Evolutionary conservation across 2,329 filamentous ascomycete genomes (phyloP), one percentile per base, ranked within the genome.

Genomic region (Diaporthe sp.): DNA sequence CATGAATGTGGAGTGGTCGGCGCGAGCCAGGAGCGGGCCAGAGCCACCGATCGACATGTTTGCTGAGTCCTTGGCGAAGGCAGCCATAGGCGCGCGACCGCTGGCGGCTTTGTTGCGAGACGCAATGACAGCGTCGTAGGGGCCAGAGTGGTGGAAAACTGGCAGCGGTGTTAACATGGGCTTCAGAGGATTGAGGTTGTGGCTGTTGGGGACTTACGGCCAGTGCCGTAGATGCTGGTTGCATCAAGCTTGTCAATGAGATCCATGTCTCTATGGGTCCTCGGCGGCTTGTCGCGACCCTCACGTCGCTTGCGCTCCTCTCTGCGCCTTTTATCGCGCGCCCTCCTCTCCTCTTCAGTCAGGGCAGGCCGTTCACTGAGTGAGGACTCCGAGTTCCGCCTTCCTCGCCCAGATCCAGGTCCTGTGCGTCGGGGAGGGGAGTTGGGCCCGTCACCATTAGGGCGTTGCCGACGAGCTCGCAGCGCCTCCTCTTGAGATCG

Each of bases 121-220:
- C 6, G 97, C 95, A 83, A 98, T 98, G 83, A 97, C 94, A 28
- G 97, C 97, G 84, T 99, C 97, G 81, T 98, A 99, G 6, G 97
- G 97, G 0, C 97, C 97, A 81, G 98, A 97, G 82, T 99, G 97
- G 81, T 99, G 97, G 85, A 98, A 98, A 79, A 98, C 95, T 98
- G 80, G 8, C 49, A 13, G 9, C 7, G 19, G 4, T 13, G 25
- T 61, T 34, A 67, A 19, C 31, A 34, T 39, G 10, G 59, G 3
- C 15, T 77, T 68, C 73, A 62, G 19, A 10, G 6, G 51, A 15
- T 42, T 17, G 4, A 10, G 42, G 2, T 39, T 28, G 73, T 77
- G 12, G 15, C 10, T 53, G 51, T 59, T 15, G 34, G 19, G 12
- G 37, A 92, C 94, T 86, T 88, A 97, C 95, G 87, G 85, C 96